Percentiles rank a stretch among this genome's conserved stretches.
Conservation (phyloP, 2,329 filamentous ascomycete species). For the Colletotrichum gloeosporioides region DNA sequence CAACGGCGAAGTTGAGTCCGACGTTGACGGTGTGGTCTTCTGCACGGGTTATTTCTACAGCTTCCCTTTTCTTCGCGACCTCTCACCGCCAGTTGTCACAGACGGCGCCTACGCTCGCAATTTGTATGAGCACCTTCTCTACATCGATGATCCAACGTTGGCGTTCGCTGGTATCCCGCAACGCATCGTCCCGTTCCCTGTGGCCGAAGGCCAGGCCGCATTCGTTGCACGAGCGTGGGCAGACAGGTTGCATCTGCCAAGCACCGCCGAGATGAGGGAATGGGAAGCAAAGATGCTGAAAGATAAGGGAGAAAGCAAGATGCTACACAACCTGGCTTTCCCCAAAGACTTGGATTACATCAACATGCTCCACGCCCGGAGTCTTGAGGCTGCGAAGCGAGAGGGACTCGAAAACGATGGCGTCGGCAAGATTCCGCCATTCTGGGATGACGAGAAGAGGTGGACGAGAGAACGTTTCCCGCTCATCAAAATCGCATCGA, state of each 20-base stretch:
- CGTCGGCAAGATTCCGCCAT: slow-evolving; percentile 40
- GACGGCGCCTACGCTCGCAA: slow-evolving; percentile 65
- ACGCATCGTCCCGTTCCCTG: slow-evolving; percentile 74
- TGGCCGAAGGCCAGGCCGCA: slow-evolving; percentile 72
- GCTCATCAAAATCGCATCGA: slow-evolving; percentile 44
- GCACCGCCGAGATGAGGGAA: slow-evolving; percentile 57
- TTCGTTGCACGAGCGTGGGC: slow-evolving; percentile 72
- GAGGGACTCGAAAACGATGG: slow-evolving; percentile 40
- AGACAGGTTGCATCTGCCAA: slow-evolving; percentile 62
- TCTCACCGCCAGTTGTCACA: slow-evolving; percentile 56
- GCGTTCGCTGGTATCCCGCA: slow-evolving; percentile 70
- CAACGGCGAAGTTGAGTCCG: slow-evolving; percentile 67
- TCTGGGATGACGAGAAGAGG: slow-evolving; percentile 43
- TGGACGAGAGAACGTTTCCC: slow-evolving; percentile 46
- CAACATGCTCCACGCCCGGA: slow-evolving; percentile 60
- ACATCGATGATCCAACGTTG: slow-evolving; percentile 67
- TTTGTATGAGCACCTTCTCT: slow-evolving; percentile 74
- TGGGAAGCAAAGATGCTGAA: slow-evolving; percentile 65
- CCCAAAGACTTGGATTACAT: slow-evolving; percentile 66
- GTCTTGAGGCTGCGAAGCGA: slow-evolving; percentile 37
- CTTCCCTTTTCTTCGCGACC: slow-evolving; percentile 70
- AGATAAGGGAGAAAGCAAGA: slow-evolving; percentile 45
- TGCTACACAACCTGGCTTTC: slow-evolving; percentile 46
- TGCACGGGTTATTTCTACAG: slow-evolving; percentile 91
- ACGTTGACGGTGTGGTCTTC: slow-evolving; percentile 81